Evolutionary conservation across 2,329 filamentous ascomycete species (phyloP), one percentile per base, ranked within the genome.

Genomic region (Ascochyta fabae): DNA sequence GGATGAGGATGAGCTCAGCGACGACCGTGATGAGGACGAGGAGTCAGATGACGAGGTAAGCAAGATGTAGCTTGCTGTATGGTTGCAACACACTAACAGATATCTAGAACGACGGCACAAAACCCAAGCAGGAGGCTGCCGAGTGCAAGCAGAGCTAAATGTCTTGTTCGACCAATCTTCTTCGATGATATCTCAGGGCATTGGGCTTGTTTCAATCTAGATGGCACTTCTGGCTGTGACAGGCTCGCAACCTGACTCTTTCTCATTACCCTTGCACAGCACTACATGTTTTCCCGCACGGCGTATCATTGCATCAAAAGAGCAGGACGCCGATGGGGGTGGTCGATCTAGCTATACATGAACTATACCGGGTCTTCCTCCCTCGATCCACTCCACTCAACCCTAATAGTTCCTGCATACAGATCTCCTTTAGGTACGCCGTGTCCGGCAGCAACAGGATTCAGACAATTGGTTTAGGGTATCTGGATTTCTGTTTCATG

Each of bases 1-100:
- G 55, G 93, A 96, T 48, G 90, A 93, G 62, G 91, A 96, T 59
- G 91, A 96, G 63, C 82, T 90, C 56, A 91, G 89, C 70, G 89
- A 93, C 58, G 90, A 95, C 69, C 85, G 84, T 51, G 86, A 95
- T 49, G 91, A 96, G 55, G 92, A 96, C 53, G 75, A 78, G 40
- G 75, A 78, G 59, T 75, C 74, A 48, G 75, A 77, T 54, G 75
- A 77, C 35, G 75, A 77, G 64, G 76, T 77, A 68, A 51, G 68
- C 47, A 46, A 4, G 16, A 10, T 8, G 13, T 26, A 34, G 15
- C 3, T 9, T 6, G 2, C 13, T 10, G 29, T 10, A 12, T n/a
- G 12, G 45, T 23, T 44, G 6, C 5, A 24, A 9, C 7, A 16
- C 27, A 39, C 63, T 73, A 59, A 72, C 57, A 35, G 4, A 7